Evolutionary conservation across 306 rosid species (phyloP), one percentile per base, ranked within the genome.

Genomic region (Inga laurina): DNA sequence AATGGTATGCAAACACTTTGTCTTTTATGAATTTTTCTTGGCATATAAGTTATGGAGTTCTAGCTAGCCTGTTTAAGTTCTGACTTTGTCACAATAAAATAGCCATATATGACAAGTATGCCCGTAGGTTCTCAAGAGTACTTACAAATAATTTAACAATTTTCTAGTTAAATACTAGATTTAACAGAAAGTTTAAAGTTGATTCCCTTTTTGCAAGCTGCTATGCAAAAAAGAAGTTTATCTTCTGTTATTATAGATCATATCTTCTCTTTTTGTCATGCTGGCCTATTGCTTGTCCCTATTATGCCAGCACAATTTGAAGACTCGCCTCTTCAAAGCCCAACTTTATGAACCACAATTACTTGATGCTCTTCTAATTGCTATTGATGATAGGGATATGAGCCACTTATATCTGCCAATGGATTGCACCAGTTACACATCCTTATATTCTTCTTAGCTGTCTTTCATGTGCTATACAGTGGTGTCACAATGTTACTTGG

Each of bases 391-490:
- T 90, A 97, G 99, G 97, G 88, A 35, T 7, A 85, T 15, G 94
- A 86, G 48, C 93, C 97, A 1, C 93, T 97, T 76, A 83, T 97
- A 86, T 92, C 99, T 16, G 82, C 45, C 59, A 78, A 92, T 10
- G 99, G 97, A 79, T 86, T 97, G 91, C 99, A 97, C 90, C 97
- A 97, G 82, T 72, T 97, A 71, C 99, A 97, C 91, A 89, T 97
- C 75, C 97, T 97, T 82, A 88, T 97, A 51, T 97, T 97, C 90
- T 97, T 97, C 91, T 90, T 97, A 77, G 99, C 99, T 11, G 82
- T 90, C 66, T 88, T 94, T 83, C 99, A 97, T 27, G 98, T 94
- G 79, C 18, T 90, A 64, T 97, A 91, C 86, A 97, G 97, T 82
- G 93, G 91, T 79, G 74, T 94, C 87, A 92, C 98, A 57, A 97